A percentile compares a stretch with the other conserved stretches of the same genome.
These are phyloP conservation scores for Globisporangium abappressorium DNA, from an alignment of 352 stramenopile species.

Conservation along the genomic window DNA sequence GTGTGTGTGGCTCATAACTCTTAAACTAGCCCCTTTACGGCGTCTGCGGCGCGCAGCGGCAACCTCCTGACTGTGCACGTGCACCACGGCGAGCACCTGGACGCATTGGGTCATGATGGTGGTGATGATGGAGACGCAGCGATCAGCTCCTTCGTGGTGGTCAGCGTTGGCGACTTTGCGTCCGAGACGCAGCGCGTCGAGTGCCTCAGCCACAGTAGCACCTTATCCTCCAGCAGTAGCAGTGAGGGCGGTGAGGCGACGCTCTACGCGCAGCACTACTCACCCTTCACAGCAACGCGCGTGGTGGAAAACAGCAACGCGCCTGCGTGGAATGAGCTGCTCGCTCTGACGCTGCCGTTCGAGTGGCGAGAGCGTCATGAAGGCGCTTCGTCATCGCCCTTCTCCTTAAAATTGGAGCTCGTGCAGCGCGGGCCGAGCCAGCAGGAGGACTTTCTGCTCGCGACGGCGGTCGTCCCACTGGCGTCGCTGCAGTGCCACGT, in stretches of 20 bases:
- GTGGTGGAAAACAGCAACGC: conserved; percentile 38
- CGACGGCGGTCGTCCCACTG: conserved; percentile 28
- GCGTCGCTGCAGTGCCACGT: conserved; percentile 15
- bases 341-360: conserved; percentile 51
- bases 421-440: conserved; percentile 57
- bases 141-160: conserved; percentile 32
- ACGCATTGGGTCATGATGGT: conserved; percentile 4
- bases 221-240: conserved; percentile 6
- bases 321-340: conserved; percentile 66
- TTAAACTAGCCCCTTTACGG: conserved; percentile 48
- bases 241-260: conserved; percentile 13
- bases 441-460: conserved; percentile 60
- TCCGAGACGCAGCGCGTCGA: background rate
- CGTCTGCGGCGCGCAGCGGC: conserved; percentile 30
- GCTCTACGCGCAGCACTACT: conserved; percentile 47
- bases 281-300: conserved; percentile 64
- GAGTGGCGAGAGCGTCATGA: conserved; percentile 24
- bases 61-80: conserved; percentile 52
- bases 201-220: conserved; percentile 9
- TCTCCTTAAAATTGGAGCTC: conserved; percentile 48
- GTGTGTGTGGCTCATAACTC: background rate
- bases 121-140: background rate
- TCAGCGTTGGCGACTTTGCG: conserved; percentile 24
- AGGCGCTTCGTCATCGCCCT: background rate
- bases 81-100: conserved; percentile 43